A percentile compares a stretch with the other conserved stretches of the same genome.
These are phyloP conservation scores for Fusarium sp. DNA, from an alignment of 2,329 filamentous ascomycete species.

Conservation along the genomic window DNA sequence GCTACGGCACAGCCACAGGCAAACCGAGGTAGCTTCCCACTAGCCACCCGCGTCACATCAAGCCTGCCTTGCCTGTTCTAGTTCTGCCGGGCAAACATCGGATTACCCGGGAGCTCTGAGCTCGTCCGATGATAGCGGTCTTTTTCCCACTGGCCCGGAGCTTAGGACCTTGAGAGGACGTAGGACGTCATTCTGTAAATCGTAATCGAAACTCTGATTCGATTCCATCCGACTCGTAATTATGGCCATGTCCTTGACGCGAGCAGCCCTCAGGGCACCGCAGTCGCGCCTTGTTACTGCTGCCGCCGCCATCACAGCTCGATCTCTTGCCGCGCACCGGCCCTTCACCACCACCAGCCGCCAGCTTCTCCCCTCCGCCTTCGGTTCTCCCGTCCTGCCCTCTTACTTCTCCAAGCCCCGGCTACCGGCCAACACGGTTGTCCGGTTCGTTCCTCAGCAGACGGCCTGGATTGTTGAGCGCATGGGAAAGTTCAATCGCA, in stretches of 20 bases:
- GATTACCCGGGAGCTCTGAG: constrained; percentile 31
- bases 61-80: constrained; percentile 16
- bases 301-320: constrained; percentile 33
- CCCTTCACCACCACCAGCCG: constrained; percentile 52
- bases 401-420: constrained; percentile 84
- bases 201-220: constrained; percentile 29
- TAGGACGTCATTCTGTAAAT: constrained; percentile 45
- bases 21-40: constrained; percentile 4
- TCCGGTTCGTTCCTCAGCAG: constrained; percentile 99
- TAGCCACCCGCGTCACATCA: constrained; percentile 30
- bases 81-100: constrained; percentile 35
- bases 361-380: constrained; percentile 52
- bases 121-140: constrained; percentile 21
- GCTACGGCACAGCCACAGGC: constrained; percentile 22
- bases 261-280: constrained; percentile 49
- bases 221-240: constrained; percentile 28
- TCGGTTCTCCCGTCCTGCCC: constrained; percentile 59
- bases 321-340: constrained; percentile 42
- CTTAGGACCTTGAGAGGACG: constrained; percentile 22
- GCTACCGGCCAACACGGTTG: constrained; percentile 91
- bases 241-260: constrained; percentile 51
- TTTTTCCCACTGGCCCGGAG: constrained; percentile 43
- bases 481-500: constrained; percentile 97
- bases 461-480: constrained; percentile 99
- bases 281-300: constrained; percentile 43